phyloP scores from a whole-genome alignment of 1,284 basidiomycete species.

The Sanguinoderma infundibulare region DNA sequence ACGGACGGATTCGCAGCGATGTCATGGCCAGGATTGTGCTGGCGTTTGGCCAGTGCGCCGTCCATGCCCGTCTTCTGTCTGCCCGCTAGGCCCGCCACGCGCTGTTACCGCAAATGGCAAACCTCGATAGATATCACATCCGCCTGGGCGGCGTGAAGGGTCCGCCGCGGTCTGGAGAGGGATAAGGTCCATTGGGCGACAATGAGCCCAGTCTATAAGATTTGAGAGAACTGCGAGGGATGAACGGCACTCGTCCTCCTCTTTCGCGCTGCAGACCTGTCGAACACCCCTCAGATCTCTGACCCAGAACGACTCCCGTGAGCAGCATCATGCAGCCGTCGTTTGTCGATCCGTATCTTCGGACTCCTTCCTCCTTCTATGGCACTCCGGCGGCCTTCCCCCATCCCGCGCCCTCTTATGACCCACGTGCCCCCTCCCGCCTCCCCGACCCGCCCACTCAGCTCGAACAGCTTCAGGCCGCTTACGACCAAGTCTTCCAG shows the following conservation, averaged over 20 bases:
- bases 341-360: background rate
- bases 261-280: background rate
- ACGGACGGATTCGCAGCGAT: background rate
- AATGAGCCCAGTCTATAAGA: background rate
- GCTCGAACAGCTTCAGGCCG: background rate
- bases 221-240: background rate
- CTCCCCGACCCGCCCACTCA: background rate
- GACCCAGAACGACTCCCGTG: too few relatives aligned
- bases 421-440: background rate
- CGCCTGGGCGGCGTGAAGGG: background rate
- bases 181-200: background rate
- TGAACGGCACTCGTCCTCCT: background rate
- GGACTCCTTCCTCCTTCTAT: background rate
- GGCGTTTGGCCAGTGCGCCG: background rate
- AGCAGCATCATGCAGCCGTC: background rate
- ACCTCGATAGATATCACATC: background rate
- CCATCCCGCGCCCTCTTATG: background rate
- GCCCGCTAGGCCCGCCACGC: background rate
- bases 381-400: background rate
- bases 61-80: background rate
- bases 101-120: background rate
- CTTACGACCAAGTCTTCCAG: background rate
- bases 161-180: background rate
- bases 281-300: background rate
- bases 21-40: background rate